A percentile compares a stretch with the other conserved stretches of the same genome.
Conservation (phyloP, 2,329 filamentous ascomycete species). For the Chrysoporthe deuterocubensis region DNA sequence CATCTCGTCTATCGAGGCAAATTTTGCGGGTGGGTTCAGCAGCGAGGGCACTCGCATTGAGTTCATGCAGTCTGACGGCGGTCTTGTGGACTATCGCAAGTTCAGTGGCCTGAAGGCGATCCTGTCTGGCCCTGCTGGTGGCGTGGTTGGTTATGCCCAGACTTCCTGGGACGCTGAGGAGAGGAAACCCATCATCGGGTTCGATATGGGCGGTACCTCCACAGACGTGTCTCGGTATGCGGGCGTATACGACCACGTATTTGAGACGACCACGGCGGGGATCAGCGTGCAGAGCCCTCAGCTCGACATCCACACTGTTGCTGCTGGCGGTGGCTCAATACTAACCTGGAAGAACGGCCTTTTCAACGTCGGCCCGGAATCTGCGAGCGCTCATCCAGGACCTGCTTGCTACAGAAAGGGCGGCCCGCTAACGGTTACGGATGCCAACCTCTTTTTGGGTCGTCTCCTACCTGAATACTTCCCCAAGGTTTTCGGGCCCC, state of each 20-base stretch:
- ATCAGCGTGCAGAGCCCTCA: constrained; percentile 80
- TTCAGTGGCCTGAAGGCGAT: constrained; percentile 74
- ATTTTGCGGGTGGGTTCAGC: constrained; percentile 42
- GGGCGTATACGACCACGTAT: constrained; percentile 50
- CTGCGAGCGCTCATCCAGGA: constrained; percentile 67
- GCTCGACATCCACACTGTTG: constrained; percentile 81
- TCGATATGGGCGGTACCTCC: constrained; percentile 77
- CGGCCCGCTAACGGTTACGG: constrained; percentile 68
- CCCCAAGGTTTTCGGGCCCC: constrained; percentile 69
- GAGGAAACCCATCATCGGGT: constrained; percentile 73
- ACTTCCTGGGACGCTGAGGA: constrained; percentile 73
- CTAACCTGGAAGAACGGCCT: constrained; percentile 71
- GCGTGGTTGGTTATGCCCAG: constrained; percentile 75
- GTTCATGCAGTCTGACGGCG: constrained; percentile 70
- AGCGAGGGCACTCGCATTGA: constrained; percentile 59
- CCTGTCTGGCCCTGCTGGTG: constrained; percentile 75
- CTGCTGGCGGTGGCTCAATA: constrained; percentile 73
- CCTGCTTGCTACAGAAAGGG: constrained; percentile 71
- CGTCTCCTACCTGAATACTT: constrained; percentile 62
- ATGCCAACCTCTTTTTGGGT: constrained; percentile 68
- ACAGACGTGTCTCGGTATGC: constrained; percentile 75
- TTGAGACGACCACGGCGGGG: constrained; percentile 78
- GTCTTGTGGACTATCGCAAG: constrained; percentile 57
- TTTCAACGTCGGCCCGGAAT: constrained; percentile 71
- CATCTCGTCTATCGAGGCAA: constrained; percentile 41